These are phyloP conservation scores for Rehmannia glutinosa DNA, from an alignment of 257 asterid species.

Conservation along the genomic window DNA sequence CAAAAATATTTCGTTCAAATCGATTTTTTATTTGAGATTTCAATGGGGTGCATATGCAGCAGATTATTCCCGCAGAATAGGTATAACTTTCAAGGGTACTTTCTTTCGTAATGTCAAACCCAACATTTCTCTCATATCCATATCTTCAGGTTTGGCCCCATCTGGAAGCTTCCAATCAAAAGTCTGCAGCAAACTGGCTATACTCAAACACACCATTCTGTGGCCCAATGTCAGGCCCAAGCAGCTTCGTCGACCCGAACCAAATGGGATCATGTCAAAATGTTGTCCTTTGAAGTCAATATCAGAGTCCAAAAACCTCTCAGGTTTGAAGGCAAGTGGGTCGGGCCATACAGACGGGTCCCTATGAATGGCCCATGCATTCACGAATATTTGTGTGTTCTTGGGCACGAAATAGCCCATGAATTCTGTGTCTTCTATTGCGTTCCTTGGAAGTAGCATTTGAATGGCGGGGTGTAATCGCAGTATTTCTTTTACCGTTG, in stretches of 20 bases:
- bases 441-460: constrained; percentile 22
- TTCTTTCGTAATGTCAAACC: constrained; percentile 26
- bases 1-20: neutral
- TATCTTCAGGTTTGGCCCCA: neutral
- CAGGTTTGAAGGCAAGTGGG: constrained; percentile 34
- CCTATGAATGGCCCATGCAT: constrained; percentile 36
- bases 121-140: constrained; percentile 32
- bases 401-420: constrained; percentile 25
- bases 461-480: constrained; percentile 24
- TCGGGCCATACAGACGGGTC: constrained; percentile 32
- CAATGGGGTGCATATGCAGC: neutral
- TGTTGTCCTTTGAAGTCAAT: constrained; percentile 40
- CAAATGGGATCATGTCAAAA: constrained; percentile 39
- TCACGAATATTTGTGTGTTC: constrained; percentile 23
- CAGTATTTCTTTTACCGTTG: constrained; percentile 30
- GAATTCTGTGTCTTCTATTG: constrained; percentile 17
- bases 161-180: constrained; percentile 33
- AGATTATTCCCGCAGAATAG: neutral
- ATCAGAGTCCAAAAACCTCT: constrained; percentile 36
- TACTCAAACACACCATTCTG: constrained; percentile 29
- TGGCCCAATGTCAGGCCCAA: constrained; percentile 33
- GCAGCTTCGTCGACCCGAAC: constrained; percentile 38
- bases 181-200: constrained; percentile 24
- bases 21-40: neutral
- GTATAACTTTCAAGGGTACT: constrained; percentile 30